Percentiles rank a stretch among this genome's conserved stretches.
phyloP scores from a whole-genome alignment of 2,329 filamentous ascomycete genomes.

The Hypoxylon sp. region DNA sequence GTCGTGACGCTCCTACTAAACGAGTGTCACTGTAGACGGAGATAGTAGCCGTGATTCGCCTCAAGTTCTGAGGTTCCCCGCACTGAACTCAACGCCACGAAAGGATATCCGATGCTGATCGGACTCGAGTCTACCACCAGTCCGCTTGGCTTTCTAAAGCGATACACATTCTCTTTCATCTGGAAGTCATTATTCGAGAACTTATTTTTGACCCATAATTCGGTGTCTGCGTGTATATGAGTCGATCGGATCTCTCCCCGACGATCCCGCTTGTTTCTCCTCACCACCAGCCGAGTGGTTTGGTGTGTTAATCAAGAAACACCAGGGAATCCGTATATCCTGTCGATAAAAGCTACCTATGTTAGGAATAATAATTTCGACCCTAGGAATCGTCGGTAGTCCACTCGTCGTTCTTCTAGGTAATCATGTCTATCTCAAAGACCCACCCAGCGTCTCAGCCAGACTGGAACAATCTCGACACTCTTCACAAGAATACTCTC shows the following conservation, averaged over 20 bases:
- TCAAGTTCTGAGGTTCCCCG: slow-evolving; percentile 29
- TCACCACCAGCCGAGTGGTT: slow-evolving; percentile 7
- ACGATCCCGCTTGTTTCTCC: slow-evolving; percentile 26
- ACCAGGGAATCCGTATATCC: not conserved
- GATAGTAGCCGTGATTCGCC: slow-evolving; percentile 20
- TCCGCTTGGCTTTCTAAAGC: not conserved
- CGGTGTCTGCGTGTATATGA: not conserved
- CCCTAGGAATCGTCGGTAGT: not conserved
- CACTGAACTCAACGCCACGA: slow-evolving; percentile 8
- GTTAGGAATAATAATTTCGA: not conserved
- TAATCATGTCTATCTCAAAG: slow-evolving; percentile 40
- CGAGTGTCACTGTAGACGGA: slow-evolving; percentile 27
- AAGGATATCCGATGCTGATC: slow-evolving; percentile 1
- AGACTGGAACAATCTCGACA: slow-evolving; percentile 72
- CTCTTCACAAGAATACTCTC: slow-evolving; percentile 71
- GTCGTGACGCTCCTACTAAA: slow-evolving; percentile 16
- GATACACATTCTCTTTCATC: not conserved
- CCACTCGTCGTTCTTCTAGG: not conserved
- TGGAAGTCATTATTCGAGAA: not conserved
- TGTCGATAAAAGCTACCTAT: not conserved
- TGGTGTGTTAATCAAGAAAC: not conserved
- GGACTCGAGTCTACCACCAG: not conserved
- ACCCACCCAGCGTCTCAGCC: slow-evolving; percentile 53
- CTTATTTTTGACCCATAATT: slow-evolving; percentile 3
- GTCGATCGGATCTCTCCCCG: slow-evolving; percentile 32